A percentile compares a stretch with the other conserved stretches of the same genome.
Evolutionary conservation across 257 asterid species (phyloP).

Genomic region (Thymus mandschuricus): DNA sequence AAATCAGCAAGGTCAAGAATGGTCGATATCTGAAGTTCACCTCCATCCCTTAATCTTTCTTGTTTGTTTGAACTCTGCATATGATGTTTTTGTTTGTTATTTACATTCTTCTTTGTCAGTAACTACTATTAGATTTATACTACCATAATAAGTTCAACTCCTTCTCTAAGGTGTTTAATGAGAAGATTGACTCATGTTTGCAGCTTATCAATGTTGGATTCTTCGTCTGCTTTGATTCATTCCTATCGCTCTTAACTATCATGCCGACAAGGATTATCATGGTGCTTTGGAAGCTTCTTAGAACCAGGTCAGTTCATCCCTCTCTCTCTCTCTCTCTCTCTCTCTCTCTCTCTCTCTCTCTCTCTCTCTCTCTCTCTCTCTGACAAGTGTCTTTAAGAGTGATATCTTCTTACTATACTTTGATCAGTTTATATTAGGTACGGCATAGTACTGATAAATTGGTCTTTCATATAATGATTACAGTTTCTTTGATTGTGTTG

Average conservation of each 20-base stretch:
- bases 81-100: neutral
- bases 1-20: neutral
- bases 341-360: constrained; percentile 26
- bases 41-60: neutral
- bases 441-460: neutral
- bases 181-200: constrained; percentile 35
- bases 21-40: neutral
- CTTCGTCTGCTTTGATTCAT: constrained; percentile 94
- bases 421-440: neutral
- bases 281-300: constrained; percentile 67
- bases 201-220: constrained; percentile 91
- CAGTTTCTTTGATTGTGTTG: constrained; percentile 14
- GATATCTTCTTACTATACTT: constrained; percentile 16
- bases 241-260: constrained; percentile 87
- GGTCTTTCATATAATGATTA: constrained; percentile 21
- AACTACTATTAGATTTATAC: constrained; percentile 6
- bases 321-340: constrained; percentile 22
- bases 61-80: constrained; percentile 23
- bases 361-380: constrained; percentile 28
- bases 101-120: constrained; percentile 3
- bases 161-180: constrained; percentile 23
- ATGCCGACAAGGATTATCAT: constrained; percentile 85
- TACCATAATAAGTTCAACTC: constrained; percentile 24
- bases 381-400: constrained; percentile 22
- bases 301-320: constrained; percentile 65